These are phyloP conservation scores for Penicillium paneum DNA, from an alignment of 2,329 filamentous ascomycete species.

Conservation along the genomic window DNA sequence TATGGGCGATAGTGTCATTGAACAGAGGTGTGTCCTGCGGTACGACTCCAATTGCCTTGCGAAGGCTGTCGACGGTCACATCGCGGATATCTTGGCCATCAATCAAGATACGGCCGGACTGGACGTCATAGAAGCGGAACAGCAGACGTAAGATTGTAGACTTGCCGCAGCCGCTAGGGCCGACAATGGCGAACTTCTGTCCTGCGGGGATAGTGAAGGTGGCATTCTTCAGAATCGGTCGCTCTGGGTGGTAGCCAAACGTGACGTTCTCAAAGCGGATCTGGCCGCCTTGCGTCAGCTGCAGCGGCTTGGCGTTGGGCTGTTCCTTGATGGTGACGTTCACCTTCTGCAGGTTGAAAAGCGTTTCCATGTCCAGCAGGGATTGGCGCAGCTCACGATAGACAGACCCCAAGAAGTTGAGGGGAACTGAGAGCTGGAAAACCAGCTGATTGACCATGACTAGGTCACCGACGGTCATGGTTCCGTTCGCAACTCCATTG, in stretches of 20 bases:
- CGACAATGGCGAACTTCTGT: constrained; percentile 93
- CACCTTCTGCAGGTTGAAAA: constrained; percentile 96
- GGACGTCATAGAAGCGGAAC: constrained; percentile 91
- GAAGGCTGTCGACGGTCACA: constrained; percentile 76
- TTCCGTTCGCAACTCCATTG: constrained; percentile 77
- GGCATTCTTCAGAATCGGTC: constrained; percentile 81
- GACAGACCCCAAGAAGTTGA: constrained; percentile 97
- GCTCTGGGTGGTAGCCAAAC: constrained; percentile 85
- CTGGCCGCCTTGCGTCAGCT: constrained; percentile 73
- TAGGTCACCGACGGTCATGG: constrained; percentile 86
- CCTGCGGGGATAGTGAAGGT: constrained; percentile 88
- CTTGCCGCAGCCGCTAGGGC: constrained; percentile 93
- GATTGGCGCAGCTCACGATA: constrained; percentile 95
- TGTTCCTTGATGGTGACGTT: constrained; percentile 82
- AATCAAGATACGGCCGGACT: constrained; percentile 79
- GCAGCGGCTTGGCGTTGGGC: constrained; percentile 68
- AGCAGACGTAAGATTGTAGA: constrained; percentile 86
- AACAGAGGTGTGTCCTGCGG: constrained; percentile 96
- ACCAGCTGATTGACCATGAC: constrained; percentile 99
- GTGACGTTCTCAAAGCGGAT: constrained; percentile 93
- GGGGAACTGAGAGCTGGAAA: constrained; percentile 92
- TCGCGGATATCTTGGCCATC: constrained; percentile 89
- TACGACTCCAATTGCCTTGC: constrained; percentile 86
- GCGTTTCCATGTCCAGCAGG: constrained; percentile 94
- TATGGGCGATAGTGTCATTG: constrained; percentile 93